Conservation (phyloP, 225 moss, liverwort and hornwort species). For the Antitrichia curtipendula region DNA sequence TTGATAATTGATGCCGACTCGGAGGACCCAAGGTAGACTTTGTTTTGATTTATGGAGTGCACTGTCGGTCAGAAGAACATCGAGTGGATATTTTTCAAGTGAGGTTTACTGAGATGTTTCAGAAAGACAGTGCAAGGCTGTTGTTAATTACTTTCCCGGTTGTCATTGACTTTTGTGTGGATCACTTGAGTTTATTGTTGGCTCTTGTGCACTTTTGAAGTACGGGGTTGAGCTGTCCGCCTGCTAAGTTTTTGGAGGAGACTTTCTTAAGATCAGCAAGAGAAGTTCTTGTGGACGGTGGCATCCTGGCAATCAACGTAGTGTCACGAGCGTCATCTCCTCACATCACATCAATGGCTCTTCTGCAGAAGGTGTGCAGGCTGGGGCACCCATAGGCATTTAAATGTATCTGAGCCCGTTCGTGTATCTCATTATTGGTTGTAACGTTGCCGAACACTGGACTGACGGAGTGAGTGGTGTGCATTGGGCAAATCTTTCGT, state of each 20-base stretch:
- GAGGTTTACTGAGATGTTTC: no score
- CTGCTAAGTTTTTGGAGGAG: constrained; percentile 74
- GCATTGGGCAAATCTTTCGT: no score
- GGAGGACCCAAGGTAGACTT: constrained; percentile 67
- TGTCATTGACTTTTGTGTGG: no score
- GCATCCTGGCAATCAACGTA: constrained; percentile 70
- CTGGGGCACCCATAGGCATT: not conserved
- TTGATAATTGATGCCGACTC: constrained; percentile 86
- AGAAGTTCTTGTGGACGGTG: constrained; percentile 50
- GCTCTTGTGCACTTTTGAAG: constrained; percentile 12
- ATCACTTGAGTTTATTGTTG: not conserved
- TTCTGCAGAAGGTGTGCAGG: constrained; percentile 48
- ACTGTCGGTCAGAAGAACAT: no score
- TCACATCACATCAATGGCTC: constrained; percentile 45
- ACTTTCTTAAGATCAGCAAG: constrained; percentile 56
- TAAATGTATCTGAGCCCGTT: no score
- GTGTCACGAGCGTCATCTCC: constrained; percentile 68
- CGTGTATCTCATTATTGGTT: no score
- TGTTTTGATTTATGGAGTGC: not conserved
- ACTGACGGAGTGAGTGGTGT: no score
- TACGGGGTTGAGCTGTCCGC: constrained; percentile 86
- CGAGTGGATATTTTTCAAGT: no score
- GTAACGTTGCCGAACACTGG: no score
- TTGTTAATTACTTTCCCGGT: no score
- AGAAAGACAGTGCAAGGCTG: no score